These are phyloP conservation scores for Coemansia sp. DNA, from an alignment of 192 early-diverging fungal species.

Conservation along the genomic window DNA sequence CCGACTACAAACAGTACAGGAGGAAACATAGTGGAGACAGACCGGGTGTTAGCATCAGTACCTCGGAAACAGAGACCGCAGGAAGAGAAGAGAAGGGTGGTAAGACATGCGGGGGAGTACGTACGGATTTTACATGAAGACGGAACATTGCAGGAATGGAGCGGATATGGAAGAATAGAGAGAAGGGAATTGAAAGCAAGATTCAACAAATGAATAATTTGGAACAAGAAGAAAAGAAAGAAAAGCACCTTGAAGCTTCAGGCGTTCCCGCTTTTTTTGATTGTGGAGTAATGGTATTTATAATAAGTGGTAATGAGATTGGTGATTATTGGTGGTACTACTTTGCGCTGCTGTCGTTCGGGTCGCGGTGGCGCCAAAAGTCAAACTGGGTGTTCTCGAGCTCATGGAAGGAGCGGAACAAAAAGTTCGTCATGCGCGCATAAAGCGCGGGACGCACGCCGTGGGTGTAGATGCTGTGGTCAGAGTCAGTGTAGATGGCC, in stretches of 20 bases:
- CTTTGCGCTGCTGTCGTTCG: constrained; percentile 14
- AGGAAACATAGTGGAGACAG: background rate
- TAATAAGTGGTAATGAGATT: background rate
- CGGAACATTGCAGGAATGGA: constrained; percentile 10
- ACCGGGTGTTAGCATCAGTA: constrained; percentile 2
- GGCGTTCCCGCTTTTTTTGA: no score
- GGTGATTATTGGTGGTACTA: background rate
- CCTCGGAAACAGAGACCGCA: background rate
- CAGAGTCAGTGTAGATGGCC: constrained; percentile 88
- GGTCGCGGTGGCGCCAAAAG: constrained; percentile 44
- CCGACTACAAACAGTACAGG: constrained; percentile 14
- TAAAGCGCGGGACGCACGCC: constrained; percentile 75
- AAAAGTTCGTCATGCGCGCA: constrained; percentile 57
- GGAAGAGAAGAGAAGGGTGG: background rate
- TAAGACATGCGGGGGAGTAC: background rate
- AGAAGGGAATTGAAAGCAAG: constrained; percentile 2
- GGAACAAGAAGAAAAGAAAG: background rate
- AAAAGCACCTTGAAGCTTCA: background rate
- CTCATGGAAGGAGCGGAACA: constrained; percentile 59
- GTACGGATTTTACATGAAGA: constrained; percentile 11
- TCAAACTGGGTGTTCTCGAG: constrained; percentile 52
- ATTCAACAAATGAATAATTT: constrained; percentile 1
- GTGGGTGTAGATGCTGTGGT: constrained; percentile 81
- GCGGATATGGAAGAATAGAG: constrained; percentile 1
- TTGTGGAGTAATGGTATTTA: no score